Percentiles rank a stretch among this genome's conserved stretches.
phyloP scores from a whole-genome alignment of 2,329 filamentous ascomycete genomes.

The Aspergillus pseudoterreus region DNA sequence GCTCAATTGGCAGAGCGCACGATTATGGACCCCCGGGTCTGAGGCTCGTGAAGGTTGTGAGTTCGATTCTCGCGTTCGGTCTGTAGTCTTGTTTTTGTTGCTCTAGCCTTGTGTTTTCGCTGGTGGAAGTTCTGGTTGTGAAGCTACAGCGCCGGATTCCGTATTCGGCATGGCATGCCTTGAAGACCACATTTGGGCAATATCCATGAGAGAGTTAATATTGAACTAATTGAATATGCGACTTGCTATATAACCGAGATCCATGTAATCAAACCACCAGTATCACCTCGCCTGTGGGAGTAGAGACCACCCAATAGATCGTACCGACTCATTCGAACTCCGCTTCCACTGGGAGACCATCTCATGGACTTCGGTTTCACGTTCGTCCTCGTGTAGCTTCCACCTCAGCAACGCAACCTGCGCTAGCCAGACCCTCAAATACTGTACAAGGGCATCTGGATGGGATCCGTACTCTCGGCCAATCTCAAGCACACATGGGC shows the following conservation, averaged over 20 bases:
- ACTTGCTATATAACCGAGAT: too few species aligned
- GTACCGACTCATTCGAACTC: not conserved
- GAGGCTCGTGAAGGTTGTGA: not conserved
- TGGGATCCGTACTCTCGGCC: not conserved
- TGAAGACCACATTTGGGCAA: too few species aligned
- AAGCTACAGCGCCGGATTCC: too few species aligned
- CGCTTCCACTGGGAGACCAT: not conserved
- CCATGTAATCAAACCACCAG: not conserved
- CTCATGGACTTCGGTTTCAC: not conserved
- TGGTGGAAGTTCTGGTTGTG: too few species aligned
- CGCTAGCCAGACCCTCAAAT: not conserved
- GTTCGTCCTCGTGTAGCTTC: not conserved
- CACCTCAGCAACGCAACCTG: not conserved
- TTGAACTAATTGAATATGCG: too few species aligned
- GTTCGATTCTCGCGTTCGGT: not conserved
- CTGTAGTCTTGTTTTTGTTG: not conserved
- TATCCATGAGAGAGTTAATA: too few species aligned
- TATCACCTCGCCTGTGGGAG: not conserved
- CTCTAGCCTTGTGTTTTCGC: not conserved
- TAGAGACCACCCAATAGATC: not conserved
- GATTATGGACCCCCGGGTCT: not conserved
- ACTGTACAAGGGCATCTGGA: not conserved
- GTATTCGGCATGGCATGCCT: too few species aligned
- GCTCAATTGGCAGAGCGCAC: not conserved
- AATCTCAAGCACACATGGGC: not conserved